These are phyloP conservation scores for Brassica rapa DNA, from an alignment of 345 rosid species.

Conservation along the genomic window DNA sequence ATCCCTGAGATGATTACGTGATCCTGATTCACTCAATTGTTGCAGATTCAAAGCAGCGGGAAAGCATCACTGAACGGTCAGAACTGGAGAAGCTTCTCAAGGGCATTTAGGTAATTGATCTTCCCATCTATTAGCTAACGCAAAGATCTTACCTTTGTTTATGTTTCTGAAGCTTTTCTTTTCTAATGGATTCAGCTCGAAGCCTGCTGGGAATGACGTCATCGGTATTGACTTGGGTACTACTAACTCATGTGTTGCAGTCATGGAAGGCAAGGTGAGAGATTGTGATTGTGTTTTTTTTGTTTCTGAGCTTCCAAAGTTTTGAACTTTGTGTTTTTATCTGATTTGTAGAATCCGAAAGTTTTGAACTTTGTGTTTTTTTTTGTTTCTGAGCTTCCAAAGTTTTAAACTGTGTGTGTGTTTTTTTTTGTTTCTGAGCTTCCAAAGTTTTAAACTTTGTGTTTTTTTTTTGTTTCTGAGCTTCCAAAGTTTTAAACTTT, in stretches of 20 bases:
- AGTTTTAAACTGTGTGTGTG: constrained; percentile 11
- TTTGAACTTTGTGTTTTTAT: background rate
- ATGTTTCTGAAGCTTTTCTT: background rate
- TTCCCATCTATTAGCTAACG: background rate
- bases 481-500: background rate
- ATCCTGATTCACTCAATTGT: background rate
- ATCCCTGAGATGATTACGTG: background rate
- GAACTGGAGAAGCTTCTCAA: constrained; percentile 52
- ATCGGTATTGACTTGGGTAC: constrained; percentile 98
- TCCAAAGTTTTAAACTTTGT: background rate
- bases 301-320: background rate
- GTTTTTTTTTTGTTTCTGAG: background rate
- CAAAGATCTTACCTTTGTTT: background rate
- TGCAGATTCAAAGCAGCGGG: constrained; percentile 59
- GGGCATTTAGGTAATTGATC: constrained; percentile 77
- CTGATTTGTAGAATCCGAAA: constrained; percentile 37
- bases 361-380: background rate
- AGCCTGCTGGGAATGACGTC: constrained; percentile 81
- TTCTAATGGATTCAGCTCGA: constrained; percentile 53
- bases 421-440: background rate
- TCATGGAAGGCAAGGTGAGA: constrained; percentile 97
- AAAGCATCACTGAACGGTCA: constrained; percentile 56
- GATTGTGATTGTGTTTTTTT: background rate
- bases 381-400: background rate
- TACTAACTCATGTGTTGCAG: constrained; percentile 91